A percentile compares a stretch with the other conserved stretches of the same genome.
These are phyloP conservation scores for Ganoderma boninense DNA, from an alignment of 1,284 basidiomycete genomes.

Conservation along the genomic window DNA sequence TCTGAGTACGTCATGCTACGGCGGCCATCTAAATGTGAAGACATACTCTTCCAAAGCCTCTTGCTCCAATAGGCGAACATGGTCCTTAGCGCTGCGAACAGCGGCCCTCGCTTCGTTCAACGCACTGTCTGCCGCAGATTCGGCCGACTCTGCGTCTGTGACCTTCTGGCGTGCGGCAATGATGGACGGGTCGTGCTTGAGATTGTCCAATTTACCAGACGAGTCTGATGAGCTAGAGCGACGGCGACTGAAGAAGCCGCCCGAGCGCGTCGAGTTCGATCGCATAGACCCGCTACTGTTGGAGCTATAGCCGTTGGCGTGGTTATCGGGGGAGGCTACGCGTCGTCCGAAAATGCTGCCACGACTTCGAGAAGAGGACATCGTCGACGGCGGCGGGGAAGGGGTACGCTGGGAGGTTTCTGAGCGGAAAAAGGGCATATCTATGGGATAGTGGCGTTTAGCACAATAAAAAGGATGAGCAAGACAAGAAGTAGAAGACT, in stretches of 20 bases:
- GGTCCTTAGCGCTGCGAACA: constrained; percentile 60
- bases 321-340: constrained; percentile 26
- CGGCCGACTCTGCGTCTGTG: constrained; percentile 59
- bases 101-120: constrained; percentile 53
- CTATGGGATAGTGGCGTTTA: neutral
- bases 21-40: neutral
- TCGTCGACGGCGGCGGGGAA: constrained; percentile 27
- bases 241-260: constrained; percentile 40
- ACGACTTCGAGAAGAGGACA: constrained; percentile 25
- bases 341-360: constrained; percentile 35
- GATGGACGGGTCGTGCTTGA: constrained; percentile 58
- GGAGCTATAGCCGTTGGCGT: constrained; percentile 3
- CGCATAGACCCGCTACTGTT: constrained; percentile 26
- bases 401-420: constrained; percentile 23
- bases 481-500: neutral
- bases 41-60: constrained; percentile 67
- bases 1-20: constrained; percentile 1
- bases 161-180: constrained; percentile 61
- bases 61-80: constrained; percentile 59
- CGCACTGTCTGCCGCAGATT: constrained; percentile 63
- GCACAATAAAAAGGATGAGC: neutral
- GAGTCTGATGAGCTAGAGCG: constrained; percentile 38
- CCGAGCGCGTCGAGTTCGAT: constrained; percentile 23
- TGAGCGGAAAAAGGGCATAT: constrained; percentile 34
- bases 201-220: constrained; percentile 15